Base-by-base conservation (phyloP, 345 rosid species). In the Anacardium occidentale region DNA sequence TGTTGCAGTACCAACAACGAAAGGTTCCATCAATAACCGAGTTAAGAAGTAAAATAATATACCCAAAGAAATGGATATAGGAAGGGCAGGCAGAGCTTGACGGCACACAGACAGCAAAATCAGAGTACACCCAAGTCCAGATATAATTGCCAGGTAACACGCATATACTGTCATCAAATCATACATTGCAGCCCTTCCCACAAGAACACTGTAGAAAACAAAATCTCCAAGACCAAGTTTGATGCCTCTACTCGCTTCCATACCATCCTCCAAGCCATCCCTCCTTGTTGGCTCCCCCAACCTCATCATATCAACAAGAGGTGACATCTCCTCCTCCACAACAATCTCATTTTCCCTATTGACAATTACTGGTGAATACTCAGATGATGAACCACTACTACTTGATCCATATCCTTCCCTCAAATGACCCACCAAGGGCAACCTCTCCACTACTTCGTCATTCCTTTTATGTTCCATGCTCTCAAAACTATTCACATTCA, bases 131-230 rank as follows among this genome's bases (percentile, higher is more conserved):
- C 94, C 99, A 65, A 92, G 97, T 73, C 99, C 99, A 0, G 97
- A 95, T 69, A 95, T 86, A 71, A 95, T 92, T 2, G 98, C 98
- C 48, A 95, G 94, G 82, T 95, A 92, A 73, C 98, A 94, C 2
- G 98, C 98, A 80, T 92, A 92, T 10, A 94, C 98, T 2, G 99
- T 94, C 99, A 89, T 90, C 69, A 95, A 87, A 79, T 95, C 99
- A 81, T 92, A 95, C 98, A 95, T 89, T 21, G 99, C 99, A 77
- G 99, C 98, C 66, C 99, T 88, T 55, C 99, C 99, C 77, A 95
- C 97, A 55, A 94, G 95, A 75, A 94, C 99, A 75, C 99, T 94
- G 85, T 92, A 94, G 87, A 94, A 94, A 47, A 95, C 83, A 68
- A 95, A 95, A 86, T 92, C 99, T 62, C 98, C 99, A 22, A 95